These are phyloP conservation scores for Cyclotella cryptica DNA, from an alignment of 108 stramenopile species.

Conservation along the genomic window DNA sequence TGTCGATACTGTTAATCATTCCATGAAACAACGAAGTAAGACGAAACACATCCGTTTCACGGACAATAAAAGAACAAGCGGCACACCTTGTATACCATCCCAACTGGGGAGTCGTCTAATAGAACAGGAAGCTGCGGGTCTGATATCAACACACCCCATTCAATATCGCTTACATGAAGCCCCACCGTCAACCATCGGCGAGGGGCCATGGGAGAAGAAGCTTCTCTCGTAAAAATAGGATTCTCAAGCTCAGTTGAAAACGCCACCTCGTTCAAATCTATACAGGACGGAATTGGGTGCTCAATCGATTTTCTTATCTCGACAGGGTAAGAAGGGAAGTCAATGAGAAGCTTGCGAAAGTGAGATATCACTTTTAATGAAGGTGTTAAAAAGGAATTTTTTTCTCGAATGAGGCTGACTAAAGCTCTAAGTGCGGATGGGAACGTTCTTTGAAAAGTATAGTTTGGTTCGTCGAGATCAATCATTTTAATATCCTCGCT, in stretches of 20 bases:
- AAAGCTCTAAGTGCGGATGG: slow-evolving; percentile 26
- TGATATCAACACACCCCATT: slow-evolving; percentile 31
- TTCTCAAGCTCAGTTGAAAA: slow-evolving; percentile 15
- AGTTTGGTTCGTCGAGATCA: slow-evolving; percentile 8
- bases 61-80: not conserved
- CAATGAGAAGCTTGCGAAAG: slow-evolving; percentile 13
- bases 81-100: slow-evolving; percentile 45
- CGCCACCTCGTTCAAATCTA: slow-evolving; percentile 11
- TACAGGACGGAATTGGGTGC: slow-evolving; percentile 16
- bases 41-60: not conserved
- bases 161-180: slow-evolving; percentile 15
- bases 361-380: not conserved
- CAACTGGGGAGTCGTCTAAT: slow-evolving; percentile 18
- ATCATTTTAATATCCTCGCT: slow-evolving; percentile 6
- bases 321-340: slow-evolving; percentile 20
- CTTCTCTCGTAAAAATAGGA: slow-evolving; percentile 15
- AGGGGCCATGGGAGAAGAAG: not conserved
- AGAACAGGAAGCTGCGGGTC: slow-evolving; percentile 16
- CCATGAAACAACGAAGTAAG: not conserved
- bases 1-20: slow-evolving; percentile 6
- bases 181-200: slow-evolving; percentile 31
- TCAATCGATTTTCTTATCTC: slow-evolving; percentile 9
- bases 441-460: slow-evolving; percentile 23
- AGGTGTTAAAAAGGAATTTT: slow-evolving; percentile 30
- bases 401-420: slow-evolving; percentile 25